Evolutionary conservation across 1,139 yeast species (phyloP).

Genomic region (Kurtzmaniella quercitrusa): DNA sequence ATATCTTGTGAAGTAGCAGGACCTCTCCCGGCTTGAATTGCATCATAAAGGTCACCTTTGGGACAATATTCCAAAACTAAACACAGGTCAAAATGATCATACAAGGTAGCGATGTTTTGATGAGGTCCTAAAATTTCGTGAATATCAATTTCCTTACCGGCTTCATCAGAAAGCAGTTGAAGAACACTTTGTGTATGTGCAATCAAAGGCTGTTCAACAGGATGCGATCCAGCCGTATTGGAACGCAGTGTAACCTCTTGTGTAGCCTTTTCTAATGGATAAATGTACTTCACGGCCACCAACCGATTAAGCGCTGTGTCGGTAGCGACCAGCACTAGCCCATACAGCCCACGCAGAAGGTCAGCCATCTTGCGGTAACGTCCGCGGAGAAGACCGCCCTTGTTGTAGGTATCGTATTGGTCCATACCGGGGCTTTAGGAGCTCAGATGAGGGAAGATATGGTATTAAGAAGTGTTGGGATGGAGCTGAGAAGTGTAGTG

Average conservation of each 20-base stretch:
- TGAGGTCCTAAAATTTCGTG: constrained; percentile 66
- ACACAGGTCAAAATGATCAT: constrained; percentile 77
- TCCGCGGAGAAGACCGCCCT: constrained; percentile 58
- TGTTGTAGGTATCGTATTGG: constrained; percentile 50
- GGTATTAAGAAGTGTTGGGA: neutral
- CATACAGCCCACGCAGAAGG: constrained; percentile 91
- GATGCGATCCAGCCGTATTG: constrained; percentile 16
- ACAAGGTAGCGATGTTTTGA: constrained; percentile 60
- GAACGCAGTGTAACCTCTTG: constrained; percentile 1
- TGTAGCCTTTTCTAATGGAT: constrained; percentile 35
- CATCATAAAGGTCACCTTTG: constrained; percentile 91
- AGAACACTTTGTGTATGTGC: constrained; percentile 17
- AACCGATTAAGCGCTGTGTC: constrained; percentile 51
- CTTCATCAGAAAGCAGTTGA: constrained; percentile 52
- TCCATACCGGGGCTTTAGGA: constrained; percentile 24
- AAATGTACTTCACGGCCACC: constrained; percentile 84
- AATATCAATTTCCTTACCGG: constrained; percentile 73
- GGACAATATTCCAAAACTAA: constrained; percentile 84
- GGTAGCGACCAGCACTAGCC: constrained; percentile 82
- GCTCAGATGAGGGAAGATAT: neutral
- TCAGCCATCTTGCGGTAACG: constrained; percentile 71
- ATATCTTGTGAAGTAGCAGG: constrained; percentile 76
- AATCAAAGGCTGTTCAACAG: constrained; percentile 10
- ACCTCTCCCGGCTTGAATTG: constrained; percentile 76
- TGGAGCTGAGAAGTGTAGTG: neutral